Evolutionary conservation across 768 basidiomycete genomes (phyloP), one percentile per base, ranked within the genome.

Genomic region (Nidularia sp.): DNA sequence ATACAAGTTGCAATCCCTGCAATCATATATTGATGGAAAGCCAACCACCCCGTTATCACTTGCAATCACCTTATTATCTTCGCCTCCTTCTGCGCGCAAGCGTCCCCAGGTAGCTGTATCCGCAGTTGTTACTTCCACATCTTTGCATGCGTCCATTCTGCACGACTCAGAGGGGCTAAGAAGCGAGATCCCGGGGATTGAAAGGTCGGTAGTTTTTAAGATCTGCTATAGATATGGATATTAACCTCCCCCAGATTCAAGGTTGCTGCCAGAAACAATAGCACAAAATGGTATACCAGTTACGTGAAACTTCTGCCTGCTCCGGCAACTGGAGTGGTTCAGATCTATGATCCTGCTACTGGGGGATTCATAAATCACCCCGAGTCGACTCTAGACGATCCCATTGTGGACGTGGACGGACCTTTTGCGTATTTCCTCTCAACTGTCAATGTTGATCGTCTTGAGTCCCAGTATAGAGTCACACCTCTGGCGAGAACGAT

Each of bases 361-460:
- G 63, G 74, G 33, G 52, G 65, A 3, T 88, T 93, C 60, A 63
- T 81, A 12, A 50, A 65, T 1, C 68, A 74, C 58, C 66, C 68
- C 2, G 65, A 69, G 10, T 67, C 67, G 7, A 53, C 63, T 49
- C 56, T 67, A 41, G 63, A 66, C 13, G 59, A 67, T 39, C 65
- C 72, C 1, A 60, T 70, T n/a, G 62, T 81, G 9, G 71, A 76
- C 35, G 55, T 93, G 7, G 59, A 74, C 2, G 95, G 93, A 2
- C 93, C 93, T 4, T 97, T 95, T 61, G 74, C 78, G 29, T 98
- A 98, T 69, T 90, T 97, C 64, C 68, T 94, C 25, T 81, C 88
- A 6, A 87, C 89, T 0, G 76, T 88, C 49, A 90, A 93, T 55
- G 89, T 89, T 42, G 90, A 93, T 67, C 79, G 96, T 9, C 73